Evolutionary conservation across 2,329 filamentous ascomycete genomes (phyloP).

Genomic region (Thelonectria blattea): DNA sequence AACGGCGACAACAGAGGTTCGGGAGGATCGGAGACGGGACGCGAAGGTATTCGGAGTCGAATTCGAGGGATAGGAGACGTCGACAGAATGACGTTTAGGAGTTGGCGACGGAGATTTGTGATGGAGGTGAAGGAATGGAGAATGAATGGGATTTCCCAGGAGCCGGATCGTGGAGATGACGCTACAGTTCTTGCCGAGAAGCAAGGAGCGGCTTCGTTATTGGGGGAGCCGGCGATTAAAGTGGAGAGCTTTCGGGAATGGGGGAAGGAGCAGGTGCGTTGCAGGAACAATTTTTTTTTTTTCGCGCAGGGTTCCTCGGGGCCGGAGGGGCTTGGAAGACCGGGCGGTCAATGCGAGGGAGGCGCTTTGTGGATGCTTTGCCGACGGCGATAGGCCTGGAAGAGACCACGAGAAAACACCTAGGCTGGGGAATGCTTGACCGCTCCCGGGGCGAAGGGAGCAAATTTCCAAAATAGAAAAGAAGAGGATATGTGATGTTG

Average conservation of each 20-base stretch:
- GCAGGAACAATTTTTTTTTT: conserved; percentile 32
- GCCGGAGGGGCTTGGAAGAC: background rate
- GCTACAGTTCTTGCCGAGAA: conserved; percentile 35
- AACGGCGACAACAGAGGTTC: conserved; percentile 22
- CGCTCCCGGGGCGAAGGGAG: background rate
- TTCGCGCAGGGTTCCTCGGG: conserved; percentile 25
- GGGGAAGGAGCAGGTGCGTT: conserved; percentile 20
- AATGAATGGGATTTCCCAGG: conserved; percentile 34
- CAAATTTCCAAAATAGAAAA: background rate
- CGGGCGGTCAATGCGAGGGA: conserved; percentile 27
- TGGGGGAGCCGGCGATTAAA: conserved; percentile 28
- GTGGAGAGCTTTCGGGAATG: conserved; percentile 34
- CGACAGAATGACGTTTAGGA: conserved; percentile 18
- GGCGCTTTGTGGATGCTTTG: conserved; percentile 26
- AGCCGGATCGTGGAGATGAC: conserved; percentile 41
- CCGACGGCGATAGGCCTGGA: conserved; percentile 1
- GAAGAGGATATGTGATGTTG: background rate
- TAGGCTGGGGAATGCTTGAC: conserved; percentile 1
- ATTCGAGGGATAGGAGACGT: conserved; percentile 5
- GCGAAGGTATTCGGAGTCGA: conserved; percentile 18
- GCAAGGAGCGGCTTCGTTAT: conserved; percentile 29
- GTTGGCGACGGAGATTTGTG: conserved; percentile 15
- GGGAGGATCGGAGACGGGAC: conserved; percentile 15
- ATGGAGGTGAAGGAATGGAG: conserved; percentile 8
- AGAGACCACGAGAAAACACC: conserved; percentile 15